These are phyloP conservation scores for Aspergillus steynii DNA, from an alignment of 495 filamentous ascomycete genomes.

Conservation along the genomic window DNA sequence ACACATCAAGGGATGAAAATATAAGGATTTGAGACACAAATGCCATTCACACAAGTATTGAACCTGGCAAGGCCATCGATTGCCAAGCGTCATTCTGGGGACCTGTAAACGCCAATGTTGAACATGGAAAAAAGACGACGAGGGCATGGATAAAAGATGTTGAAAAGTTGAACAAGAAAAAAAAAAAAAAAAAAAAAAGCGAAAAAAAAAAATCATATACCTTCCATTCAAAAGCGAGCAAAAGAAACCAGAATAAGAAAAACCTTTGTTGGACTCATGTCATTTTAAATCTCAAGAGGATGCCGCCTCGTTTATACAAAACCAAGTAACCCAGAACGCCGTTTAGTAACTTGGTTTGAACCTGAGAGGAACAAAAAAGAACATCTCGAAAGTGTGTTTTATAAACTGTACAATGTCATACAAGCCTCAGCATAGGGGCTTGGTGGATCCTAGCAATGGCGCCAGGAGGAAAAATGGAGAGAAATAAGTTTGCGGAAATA, in stretches of 20 bases:
- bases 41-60: constrained; percentile 28
- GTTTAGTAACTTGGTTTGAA: constrained; percentile 1
- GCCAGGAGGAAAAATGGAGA: neutral
- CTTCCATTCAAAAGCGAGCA: constrained; percentile 24
- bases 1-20: constrained; percentile 10
- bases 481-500: neutral
- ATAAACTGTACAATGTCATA: constrained; percentile 18
- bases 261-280: constrained; percentile 24
- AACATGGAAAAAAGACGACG: constrained; percentile 25
- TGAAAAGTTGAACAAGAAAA: constrained; percentile 7
- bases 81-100: constrained; percentile 29
- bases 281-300: constrained; percentile 15
- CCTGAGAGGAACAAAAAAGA: constrained; percentile 3
- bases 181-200: constrained; percentile 1
- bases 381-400: constrained; percentile 9
- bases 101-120: constrained; percentile 37
- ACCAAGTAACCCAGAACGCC: constrained; percentile 8
- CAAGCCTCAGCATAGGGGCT: neutral
- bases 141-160: constrained; percentile 16
- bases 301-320: constrained; percentile 27
- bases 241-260: constrained; percentile 14
- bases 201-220: constrained; percentile 22
- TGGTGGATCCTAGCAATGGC: neutral
- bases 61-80: constrained; percentile 25
- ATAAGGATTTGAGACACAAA: constrained; percentile 20